Percentiles rank a stretch among this genome's conserved stretches.
These are phyloP conservation scores for Kazachstania martiniae DNA, from an alignment of 805 yeast species.

Conservation along the genomic window DNA sequence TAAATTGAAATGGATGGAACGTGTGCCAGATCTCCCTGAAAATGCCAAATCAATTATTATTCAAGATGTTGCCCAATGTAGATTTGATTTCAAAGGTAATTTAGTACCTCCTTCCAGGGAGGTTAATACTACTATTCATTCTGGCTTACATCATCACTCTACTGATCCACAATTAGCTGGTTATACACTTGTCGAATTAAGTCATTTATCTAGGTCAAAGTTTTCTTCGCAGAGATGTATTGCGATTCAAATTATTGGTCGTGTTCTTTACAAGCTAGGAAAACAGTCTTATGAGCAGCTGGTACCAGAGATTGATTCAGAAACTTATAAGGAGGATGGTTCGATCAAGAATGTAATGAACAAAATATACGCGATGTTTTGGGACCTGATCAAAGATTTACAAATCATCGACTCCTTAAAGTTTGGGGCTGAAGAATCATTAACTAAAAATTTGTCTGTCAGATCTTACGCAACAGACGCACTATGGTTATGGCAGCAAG, in stretches of 20 bases:
- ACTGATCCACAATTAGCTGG: conserved; percentile 87
- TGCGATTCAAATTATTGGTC: conserved; percentile 78
- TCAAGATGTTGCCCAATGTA: conserved; percentile 49
- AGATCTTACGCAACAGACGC: conserved; percentile 82
- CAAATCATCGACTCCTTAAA: conserved; percentile 54
- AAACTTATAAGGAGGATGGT: conserved; percentile 30
- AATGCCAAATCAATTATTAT: conserved; percentile 18
- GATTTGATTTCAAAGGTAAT: conserved; percentile 85
- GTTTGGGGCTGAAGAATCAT: conserved; percentile 56
- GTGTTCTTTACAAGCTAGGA: conserved; percentile 75
- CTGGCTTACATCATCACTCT: conserved; percentile 87
- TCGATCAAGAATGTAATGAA: conserved; percentile 28
- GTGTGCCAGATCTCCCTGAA: conserved; percentile 37
- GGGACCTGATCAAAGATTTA: conserved; percentile 60
- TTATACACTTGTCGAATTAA: conserved; percentile 74
- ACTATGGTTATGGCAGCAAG: conserved; percentile 72
- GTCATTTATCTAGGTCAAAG: conserved; percentile 67
- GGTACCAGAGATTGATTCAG: conserved; percentile 35
- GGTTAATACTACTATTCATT: conserved; percentile 36
- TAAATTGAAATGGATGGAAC: conserved; percentile 87
- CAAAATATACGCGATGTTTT: conserved; percentile 37
- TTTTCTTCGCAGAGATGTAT: conserved; percentile 79
- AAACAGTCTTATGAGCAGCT: conserved; percentile 44
- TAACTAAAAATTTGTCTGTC: conserved; percentile 58
- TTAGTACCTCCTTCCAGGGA: conserved; percentile 50